phyloP scores from a whole-genome alignment of 352 stramenopile species.

The Phytophthora constricta region DNA sequence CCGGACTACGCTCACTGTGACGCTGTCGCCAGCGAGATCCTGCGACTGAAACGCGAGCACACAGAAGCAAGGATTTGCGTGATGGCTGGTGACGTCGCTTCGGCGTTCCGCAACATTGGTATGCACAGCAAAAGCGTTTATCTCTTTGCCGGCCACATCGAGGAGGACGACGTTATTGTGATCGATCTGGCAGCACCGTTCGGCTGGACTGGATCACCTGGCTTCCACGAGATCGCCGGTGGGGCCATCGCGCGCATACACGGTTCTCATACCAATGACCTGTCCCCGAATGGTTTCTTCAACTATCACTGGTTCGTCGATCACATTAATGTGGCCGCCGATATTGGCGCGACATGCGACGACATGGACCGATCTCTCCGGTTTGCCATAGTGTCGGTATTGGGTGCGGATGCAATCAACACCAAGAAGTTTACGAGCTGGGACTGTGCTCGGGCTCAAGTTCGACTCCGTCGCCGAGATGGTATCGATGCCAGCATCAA shows the following conservation, averaged over 20 bases:
- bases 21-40: neutral
- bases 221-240: neutral
- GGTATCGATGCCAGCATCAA: conserved; percentile 4
- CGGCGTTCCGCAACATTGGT: neutral
- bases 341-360: neutral
- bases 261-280: neutral
- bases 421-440: conserved; percentile 18
- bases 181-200: neutral
- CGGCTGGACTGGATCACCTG: neutral
- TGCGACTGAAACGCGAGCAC: neutral
- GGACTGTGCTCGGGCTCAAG: conserved; percentile 8
- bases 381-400: conserved; percentile 9
- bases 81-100: conserved; percentile 1
- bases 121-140: conserved; percentile 11
- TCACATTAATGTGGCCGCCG: neutral
- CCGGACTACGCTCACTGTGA: conserved; percentile 8
- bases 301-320: conserved; percentile 1
- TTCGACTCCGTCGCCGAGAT: neutral
- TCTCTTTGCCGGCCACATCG: conserved; percentile 8
- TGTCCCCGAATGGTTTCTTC: neutral
- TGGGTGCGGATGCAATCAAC: conserved; percentile 17
- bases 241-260: conserved; percentile 9
- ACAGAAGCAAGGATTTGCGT: neutral
- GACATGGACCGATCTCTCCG: conserved; percentile 10
- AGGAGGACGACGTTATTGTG: conserved; percentile 1